Base-by-base conservation (phyloP, 2,329 filamentous ascomycete genomes). In the Gnomoniopsis smithogilvyi region DNA sequence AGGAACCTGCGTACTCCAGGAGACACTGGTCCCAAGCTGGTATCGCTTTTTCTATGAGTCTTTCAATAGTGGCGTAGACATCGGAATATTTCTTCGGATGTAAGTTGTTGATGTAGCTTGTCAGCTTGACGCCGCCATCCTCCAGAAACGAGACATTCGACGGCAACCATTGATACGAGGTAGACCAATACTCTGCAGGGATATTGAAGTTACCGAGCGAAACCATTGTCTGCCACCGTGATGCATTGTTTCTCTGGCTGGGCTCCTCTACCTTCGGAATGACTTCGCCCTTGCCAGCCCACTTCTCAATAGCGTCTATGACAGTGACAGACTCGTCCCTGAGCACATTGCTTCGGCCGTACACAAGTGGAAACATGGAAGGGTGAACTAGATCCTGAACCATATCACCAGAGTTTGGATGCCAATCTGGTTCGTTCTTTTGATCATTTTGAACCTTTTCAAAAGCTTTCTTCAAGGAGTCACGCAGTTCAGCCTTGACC, bases 321-420 rank as follows among this genome's bases (percentile, higher is more conserved):
- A 56, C 33, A 11, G 43, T 46, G 19, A 56, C 52, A 17, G 43
- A 30, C 8, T 60, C 48, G 3, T 56, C 53, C 2, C 21, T 22
- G 41, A 60, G 12, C 2, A 74, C 70, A 26, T 68, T 68, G 11
- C 68, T 73, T 34, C 67, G 67, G 3, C 76, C 76, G 61, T 79
- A 80, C 0, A 80, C 67, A 2, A 85, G 67, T 1, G 82, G 81
- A 58, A 77, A 84, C 45, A 84, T 70, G 1, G 79, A 84, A 11
- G 81, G 80, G 62, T 85, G 76, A 14, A 85, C 75, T 2, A 85
- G 69, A 66, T 85, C 78, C 1, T 80, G 74, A 8, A 85, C 80
- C 63, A 74, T 75, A 2, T 73, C 66, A 48, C 79, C 68, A 0
- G 78, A 80, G 2, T 75, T 72, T 0, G 81, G 82, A 68, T 85